Evolutionary conservation across 2,329 filamentous ascomycete species (phyloP), one percentile per base, ranked within the genome.

Genomic region (Xylaria hypoxylon): DNA sequence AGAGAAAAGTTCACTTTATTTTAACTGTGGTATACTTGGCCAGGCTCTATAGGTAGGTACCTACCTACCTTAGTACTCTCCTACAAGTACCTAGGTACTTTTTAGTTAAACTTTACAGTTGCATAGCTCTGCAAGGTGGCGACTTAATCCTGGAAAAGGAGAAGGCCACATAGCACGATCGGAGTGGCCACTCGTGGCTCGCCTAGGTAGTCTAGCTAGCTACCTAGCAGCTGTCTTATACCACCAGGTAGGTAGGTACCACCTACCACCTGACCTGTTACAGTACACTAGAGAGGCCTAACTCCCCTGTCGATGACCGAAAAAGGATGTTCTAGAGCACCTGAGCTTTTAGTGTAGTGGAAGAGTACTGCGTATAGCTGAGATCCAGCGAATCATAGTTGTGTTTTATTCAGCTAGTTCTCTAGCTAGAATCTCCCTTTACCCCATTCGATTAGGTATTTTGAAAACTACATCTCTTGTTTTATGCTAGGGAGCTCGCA

Each of bases 121-220:
- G n/a, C n/a, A n/a, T n/a, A n/a, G n/a, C n/a, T n/a, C n/a, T n/a
- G n/a, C n/a, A n/a, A n/a, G n/a, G n/a, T n/a, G n/a, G n/a, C n/a
- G n/a, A 19, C 26, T 33, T 7, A 19, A 33, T 22, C 17, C 6
- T 35, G 24, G 28, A 45, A 45, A 44, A 45, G 28, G n/a, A 62
- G 51, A 56, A 56, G 38, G 50, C 59, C 59, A 62, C 59, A 62
- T 62, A 48, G 59, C 59, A 48, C 42, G 40, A 56, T 56, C 33
- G 17, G 40, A 55, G 28, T 33, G 38, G 35, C 19, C 15, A 26
- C 31, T 59, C 35, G 57, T 31, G 56, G 45, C 45, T 59, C 56
- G 44, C 33, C 19, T 50, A 50, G 33, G 45, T 59, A 59, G 15
- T 44, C n/a, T 52, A 38, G 13, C 22, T 42, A 13, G 24, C 28